A percentile compares a stretch with the other conserved stretches of the same genome.
These are phyloP conservation scores for Nidula niveotomentosa DNA, from an alignment of 1,284 basidiomycete genomes.

Conservation along the genomic window DNA sequence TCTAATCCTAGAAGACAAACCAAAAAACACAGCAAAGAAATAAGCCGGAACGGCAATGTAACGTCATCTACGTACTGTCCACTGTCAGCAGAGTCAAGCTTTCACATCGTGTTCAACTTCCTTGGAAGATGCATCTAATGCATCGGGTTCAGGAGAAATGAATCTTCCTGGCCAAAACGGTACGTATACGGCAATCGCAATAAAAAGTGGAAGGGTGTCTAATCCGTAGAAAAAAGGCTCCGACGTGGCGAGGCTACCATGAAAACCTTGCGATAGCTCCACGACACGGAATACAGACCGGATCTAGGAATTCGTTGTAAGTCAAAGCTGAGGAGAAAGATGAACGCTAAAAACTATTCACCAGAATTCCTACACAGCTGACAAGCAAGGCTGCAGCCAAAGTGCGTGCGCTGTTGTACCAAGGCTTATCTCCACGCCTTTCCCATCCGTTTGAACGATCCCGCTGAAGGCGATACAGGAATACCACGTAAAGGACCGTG, in stretches of 20 bases:
- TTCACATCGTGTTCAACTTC: too few species aligned
- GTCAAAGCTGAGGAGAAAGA: too few species aligned
- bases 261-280: constrained; percentile 66
- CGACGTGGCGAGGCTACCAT: constrained; percentile 58
- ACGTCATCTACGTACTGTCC: too few species aligned
- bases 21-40: too few species aligned
- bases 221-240: constrained; percentile 67
- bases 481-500: constrained; percentile 53
- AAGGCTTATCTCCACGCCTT: constrained; percentile 34
- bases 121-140: too few species aligned
- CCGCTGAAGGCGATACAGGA: constrained; percentile 52
- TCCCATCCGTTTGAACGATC: constrained; percentile 47
- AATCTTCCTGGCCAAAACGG: constrained; percentile 64
- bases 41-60: too few species aligned
- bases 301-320: constrained; percentile 35
- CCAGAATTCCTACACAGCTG: constrained; percentile 60
- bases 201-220: constrained; percentile 64
- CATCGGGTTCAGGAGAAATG: constrained; percentile 24
- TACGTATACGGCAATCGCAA: constrained; percentile 56
- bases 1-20: too few species aligned
- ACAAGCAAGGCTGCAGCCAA: constrained; percentile 52
- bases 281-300: constrained; percentile 69
- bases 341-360: constrained; percentile 34
- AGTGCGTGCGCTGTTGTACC: constrained; percentile 62
- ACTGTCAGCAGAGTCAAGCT: too few species aligned